A percentile compares a stretch with the other conserved stretches of the same genome.
Evolutionary conservation across 106 monocot genomes (phyloP).

Genomic region (Dioscorea alata): DNA sequence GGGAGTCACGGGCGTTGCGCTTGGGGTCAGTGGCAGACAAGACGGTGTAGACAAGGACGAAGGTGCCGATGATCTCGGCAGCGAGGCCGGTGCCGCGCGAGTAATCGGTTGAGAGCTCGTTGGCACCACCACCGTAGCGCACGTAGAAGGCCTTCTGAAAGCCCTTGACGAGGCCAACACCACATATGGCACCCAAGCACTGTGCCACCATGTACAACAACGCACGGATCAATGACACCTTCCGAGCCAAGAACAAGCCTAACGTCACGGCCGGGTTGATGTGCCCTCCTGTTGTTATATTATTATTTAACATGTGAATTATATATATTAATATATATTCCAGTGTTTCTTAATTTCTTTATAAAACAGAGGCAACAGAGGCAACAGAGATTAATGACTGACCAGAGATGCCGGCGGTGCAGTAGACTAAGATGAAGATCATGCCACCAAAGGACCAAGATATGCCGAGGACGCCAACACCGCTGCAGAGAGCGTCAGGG

Average conservation of each 20-base stretch:
- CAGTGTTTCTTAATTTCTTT: neutral
- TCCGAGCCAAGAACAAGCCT: slow-evolving; percentile 46
- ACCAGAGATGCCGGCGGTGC: slow-evolving; percentile 97
- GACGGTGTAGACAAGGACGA: slow-evolving; percentile 45
- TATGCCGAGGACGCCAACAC: slow-evolving; percentile 22
- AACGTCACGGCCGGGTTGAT: slow-evolving; percentile 54
- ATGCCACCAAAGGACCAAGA: slow-evolving; percentile 96
- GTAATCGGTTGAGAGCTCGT: slow-evolving; percentile 24
- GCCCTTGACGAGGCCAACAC: slow-evolving; percentile 42
- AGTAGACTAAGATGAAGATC: slow-evolving; percentile 96
- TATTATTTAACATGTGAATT: slow-evolving; percentile 31
- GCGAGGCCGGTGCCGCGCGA: slow-evolving; percentile 41
- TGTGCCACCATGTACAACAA: slow-evolving; percentile 42
- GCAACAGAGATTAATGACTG: no score
- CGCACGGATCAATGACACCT: slow-evolving; percentile 37
- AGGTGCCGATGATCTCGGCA: slow-evolving; percentile 58
- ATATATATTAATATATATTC: neutral
- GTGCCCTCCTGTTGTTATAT: slow-evolving; percentile 45
- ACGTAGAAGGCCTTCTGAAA: slow-evolving; percentile 30
- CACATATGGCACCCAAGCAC: slow-evolving; percentile 41
- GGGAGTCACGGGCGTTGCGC: slow-evolving; percentile 53
- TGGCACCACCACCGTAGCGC: slow-evolving; percentile 41
- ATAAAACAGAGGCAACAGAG: no score
- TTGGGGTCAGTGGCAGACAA: slow-evolving; percentile 59
- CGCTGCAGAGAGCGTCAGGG: slow-evolving; percentile 13